A percentile compares a stretch with the other conserved stretches of the same genome.
Conservation (phyloP, 2,329 filamentous ascomycete species). For the Claviceps sorghi region DNA sequence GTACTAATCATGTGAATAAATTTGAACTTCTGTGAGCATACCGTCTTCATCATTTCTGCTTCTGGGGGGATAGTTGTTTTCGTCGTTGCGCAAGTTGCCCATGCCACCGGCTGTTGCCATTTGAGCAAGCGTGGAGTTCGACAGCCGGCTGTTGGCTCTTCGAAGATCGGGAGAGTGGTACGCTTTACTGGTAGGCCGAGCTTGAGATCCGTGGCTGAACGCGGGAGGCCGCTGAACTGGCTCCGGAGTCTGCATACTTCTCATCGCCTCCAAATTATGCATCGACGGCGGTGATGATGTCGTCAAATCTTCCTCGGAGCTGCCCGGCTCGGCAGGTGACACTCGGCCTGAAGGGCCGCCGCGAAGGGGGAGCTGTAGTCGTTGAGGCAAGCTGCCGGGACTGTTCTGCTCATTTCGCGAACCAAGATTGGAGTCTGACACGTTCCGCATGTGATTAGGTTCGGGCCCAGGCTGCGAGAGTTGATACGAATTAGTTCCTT, state of each 20-base stretch:
- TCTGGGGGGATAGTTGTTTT: slow-evolving; percentile 14
- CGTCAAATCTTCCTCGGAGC: slow-evolving; percentile 41
- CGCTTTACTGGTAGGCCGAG: slow-evolving; percentile 52
- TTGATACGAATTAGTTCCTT: slow-evolving; percentile 5
- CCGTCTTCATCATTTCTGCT: slow-evolving; percentile 20
- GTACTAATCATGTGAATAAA: slow-evolving; percentile 36
- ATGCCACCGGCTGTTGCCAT: slow-evolving; percentile 55
- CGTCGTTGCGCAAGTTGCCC: slow-evolving; percentile 23
- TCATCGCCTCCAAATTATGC: slow-evolving; percentile 38
- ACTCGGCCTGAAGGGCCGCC: slow-evolving; percentile 29
- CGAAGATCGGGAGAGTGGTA: slow-evolving; percentile 65
- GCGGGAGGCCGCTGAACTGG: slow-evolving; percentile 66
- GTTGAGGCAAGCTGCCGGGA: slow-evolving; percentile 17
- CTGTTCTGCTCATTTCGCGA: slow-evolving; percentile 12
- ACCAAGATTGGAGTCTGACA: slow-evolving; percentile 29
- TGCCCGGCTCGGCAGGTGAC: slow-evolving; percentile 35
- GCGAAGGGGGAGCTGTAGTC: slow-evolving; percentile 22
- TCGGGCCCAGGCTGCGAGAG: slow-evolving; percentile 19
- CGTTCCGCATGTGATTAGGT: slow-evolving; percentile 29
- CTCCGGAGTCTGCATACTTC: slow-evolving; percentile 49
- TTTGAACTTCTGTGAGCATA: slow-evolving; percentile 27
- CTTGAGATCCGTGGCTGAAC: slow-evolving; percentile 61
- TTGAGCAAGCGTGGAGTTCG: slow-evolving; percentile 65
- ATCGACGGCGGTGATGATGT: slow-evolving; percentile 24
- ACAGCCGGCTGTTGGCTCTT: slow-evolving; percentile 71